phyloP scores from a whole-genome alignment of 345 rosid species.

The Luvunga scandens region DNA sequence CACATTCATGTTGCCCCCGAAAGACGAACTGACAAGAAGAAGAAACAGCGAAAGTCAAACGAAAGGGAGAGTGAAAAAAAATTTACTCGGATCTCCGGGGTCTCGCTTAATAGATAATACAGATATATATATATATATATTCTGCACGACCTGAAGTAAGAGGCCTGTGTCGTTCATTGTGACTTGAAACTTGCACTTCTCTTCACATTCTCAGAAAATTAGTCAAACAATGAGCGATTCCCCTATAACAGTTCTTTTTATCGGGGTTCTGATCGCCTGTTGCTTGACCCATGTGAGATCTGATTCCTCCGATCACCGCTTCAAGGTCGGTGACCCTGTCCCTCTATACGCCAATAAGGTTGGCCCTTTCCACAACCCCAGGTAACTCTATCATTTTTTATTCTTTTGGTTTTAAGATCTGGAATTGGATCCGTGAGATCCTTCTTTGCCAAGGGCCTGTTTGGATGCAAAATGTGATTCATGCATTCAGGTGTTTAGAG shows the following conservation, averaged over 20 bases:
- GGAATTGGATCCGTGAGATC: not conserved
- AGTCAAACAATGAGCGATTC: not conserved
- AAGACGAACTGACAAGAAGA: no score
- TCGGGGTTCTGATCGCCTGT: not conserved
- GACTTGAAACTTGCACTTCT: not conserved
- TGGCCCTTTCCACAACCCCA: conserved; percentile 41
- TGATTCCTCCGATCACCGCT: conserved; percentile 35
- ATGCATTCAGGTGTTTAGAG: not conserved
- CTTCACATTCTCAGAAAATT: not conserved
- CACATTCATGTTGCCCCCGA: no score
- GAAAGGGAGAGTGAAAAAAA: no score
- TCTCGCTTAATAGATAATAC: no score
- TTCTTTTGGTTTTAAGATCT: not conserved
- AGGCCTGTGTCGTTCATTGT: not conserved
- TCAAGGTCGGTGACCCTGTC: conserved; percentile 26
- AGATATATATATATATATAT: no score
- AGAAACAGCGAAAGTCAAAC: no score
- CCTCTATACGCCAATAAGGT: conserved; percentile 39
- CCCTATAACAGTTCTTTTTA: not conserved
- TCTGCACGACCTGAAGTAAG: no score
- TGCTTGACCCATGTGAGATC: conserved; percentile 22
- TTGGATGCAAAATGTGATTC: not conserved
- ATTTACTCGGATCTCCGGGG: no score
- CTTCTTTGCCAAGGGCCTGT: not conserved
- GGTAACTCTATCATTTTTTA: conserved; percentile 10